These are phyloP conservation scores for Phylloporus rhodoxanthus DNA, from an alignment of 768 basidiomycete species.

Conservation along the genomic window DNA sequence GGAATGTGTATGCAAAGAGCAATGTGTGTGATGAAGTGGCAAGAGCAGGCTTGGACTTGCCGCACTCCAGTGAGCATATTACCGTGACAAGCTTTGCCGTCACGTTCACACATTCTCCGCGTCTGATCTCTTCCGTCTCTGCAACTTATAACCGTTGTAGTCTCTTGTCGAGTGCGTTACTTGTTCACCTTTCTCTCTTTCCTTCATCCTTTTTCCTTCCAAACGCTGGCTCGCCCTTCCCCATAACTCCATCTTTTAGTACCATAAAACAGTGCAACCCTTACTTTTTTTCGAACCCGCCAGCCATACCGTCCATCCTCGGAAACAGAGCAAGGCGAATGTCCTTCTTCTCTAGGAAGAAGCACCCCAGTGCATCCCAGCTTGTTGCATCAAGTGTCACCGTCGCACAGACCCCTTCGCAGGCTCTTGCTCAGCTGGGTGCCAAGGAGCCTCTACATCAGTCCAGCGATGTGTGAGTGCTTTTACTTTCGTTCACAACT, in stretches of 20 bases:
- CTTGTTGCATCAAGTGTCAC: constrained; percentile 43
- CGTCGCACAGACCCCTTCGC: constrained; percentile 57
- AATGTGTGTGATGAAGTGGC: not conserved
- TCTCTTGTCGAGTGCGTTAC: constrained; percentile 2
- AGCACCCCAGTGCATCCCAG: constrained; percentile 52
- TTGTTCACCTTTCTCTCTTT: constrained; percentile 1
- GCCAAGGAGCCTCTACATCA: constrained; percentile 27
- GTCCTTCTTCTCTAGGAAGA: constrained; percentile 93
- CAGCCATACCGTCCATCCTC: constrained; percentile 68
- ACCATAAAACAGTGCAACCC: constrained; percentile 10
- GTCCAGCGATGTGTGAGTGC: constrained; percentile 35
- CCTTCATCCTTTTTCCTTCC: constrained; percentile 10
- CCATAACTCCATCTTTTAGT: constrained; percentile 5
- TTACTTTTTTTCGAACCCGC: constrained; percentile 16
- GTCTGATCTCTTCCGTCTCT: constrained; percentile 16
- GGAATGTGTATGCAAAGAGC: constrained; percentile 4
- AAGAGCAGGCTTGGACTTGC: not conserved
- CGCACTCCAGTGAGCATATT: not conserved
- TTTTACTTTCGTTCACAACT: constrained; percentile 1
- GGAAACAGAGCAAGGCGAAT: constrained; percentile 63
- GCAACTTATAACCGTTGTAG: constrained; percentile 1
- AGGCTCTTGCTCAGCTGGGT: constrained; percentile 59
- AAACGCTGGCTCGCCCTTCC: constrained; percentile 23
- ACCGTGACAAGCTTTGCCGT: not conserved
- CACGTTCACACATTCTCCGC: constrained; percentile 13